Evolutionary conservation across 371 early-diverging fungal species (phyloP), one percentile per base, ranked within the genome.

Genomic region (Saksenaea oblongispora): DNA sequence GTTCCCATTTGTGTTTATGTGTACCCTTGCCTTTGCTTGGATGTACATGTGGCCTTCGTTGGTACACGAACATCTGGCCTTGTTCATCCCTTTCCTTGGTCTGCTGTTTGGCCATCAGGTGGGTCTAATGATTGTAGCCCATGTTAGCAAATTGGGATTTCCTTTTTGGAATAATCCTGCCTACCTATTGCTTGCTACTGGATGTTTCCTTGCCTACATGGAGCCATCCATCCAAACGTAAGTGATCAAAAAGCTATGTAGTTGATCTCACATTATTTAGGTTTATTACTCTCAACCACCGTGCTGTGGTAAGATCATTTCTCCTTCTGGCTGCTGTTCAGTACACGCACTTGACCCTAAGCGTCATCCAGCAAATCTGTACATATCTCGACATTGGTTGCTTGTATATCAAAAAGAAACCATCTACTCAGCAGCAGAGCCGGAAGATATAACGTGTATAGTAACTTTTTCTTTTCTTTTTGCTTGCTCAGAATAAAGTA

Each of bases 21-120:
- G 84, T 18, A 37, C 67, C 11, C 66, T 84, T 59, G 77, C 83
- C 10, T 84, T 80, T 53, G 63, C 79, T 17, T 96, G 95, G 97
- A 66, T 94, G 56, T 41, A 70, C 34, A 72, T 88, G 37, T 92
- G 94, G 64, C 91, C 93, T 34, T 65, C 71, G 9, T 71, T 94
- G 34, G 83, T 89, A 8, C 51, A 64, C 62, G 75, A 85, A 63
- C 88, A 93, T 70, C 63, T 90, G 60, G 82, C 91, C 3, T 74
- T 85, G 8, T 92, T 92, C 69, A 76, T 87, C 35, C 63, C 87
- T 27, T 87, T 90, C 58, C 68, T 87, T 34, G 93, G 94, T 1
- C 78, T 92, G 28, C 83, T 89, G 28, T 94, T 96, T 75, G 95
- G 93, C 54, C 89, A 93, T 70, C 91, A 90, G 54, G 93, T 94